Conservation (phyloP, 208 protist genomes). For the Vickermania spadyakhi region DNA sequence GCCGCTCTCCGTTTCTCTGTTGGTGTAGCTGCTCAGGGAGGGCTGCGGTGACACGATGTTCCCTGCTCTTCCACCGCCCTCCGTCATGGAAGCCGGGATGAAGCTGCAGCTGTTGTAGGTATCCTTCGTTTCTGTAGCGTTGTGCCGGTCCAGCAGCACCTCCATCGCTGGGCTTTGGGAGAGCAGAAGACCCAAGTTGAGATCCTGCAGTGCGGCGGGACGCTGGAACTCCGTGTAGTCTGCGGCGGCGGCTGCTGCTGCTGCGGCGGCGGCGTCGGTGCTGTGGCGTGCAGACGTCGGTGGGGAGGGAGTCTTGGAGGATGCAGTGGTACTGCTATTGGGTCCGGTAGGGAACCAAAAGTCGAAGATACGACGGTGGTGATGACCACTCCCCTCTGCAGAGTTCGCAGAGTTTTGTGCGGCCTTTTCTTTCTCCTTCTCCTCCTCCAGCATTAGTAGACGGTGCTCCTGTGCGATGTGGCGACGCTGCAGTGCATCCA, state of each 20-base stretch:
- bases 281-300: constrained; percentile 3
- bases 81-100: constrained; percentile 49
- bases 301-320: background rate
- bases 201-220: constrained; percentile 69
- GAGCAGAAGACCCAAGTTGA: constrained; percentile 81
- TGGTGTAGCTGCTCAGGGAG: constrained; percentile 6
- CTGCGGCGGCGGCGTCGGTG: constrained; percentile 9
- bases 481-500: constrained; percentile 48
- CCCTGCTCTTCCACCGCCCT: constrained; percentile 11
- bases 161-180: constrained; percentile 85
- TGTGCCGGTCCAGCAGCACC: constrained; percentile 51
- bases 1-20: constrained; percentile 6
- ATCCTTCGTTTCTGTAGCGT: constrained; percentile 63
- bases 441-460: constrained; percentile 16
- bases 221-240: constrained; percentile 15
- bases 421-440: too few species aligned
- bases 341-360: background rate
- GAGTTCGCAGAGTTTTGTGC: background rate
- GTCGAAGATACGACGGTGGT: background rate
- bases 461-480: constrained; percentile 62
- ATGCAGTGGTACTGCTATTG: background rate
- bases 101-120: constrained; percentile 71
- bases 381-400: background rate
- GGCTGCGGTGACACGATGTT: background rate
- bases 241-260: constrained; percentile 7